A percentile compares a stretch with the other conserved stretches of the same genome.
Evolutionary conservation across 2,329 filamentous ascomycete genomes (phyloP).

Genomic region (Pseudogymnoascus pannorum): DNA sequence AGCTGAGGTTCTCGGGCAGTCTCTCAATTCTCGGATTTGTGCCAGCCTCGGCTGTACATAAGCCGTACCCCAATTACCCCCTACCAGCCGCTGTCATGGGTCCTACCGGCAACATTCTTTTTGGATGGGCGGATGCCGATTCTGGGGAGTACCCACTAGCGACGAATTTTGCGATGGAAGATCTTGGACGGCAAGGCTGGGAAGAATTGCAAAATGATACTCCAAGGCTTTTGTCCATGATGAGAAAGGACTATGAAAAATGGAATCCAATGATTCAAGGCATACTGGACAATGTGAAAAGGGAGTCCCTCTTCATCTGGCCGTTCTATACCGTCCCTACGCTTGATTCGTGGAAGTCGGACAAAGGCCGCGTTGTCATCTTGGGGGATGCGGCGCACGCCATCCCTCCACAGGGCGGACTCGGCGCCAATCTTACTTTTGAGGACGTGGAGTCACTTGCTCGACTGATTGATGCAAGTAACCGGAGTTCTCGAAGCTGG

Average conservation of each 20-base stretch:
- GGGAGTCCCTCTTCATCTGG: constrained; percentile 40
- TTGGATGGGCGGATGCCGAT: too few relatives aligned
- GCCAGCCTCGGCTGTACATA: constrained; percentile 17
- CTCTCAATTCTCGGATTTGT: constrained; percentile 30
- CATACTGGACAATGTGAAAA: constrained; percentile 33
- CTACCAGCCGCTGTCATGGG: constrained; percentile 33
- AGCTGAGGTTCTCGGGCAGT: constrained; percentile 44
- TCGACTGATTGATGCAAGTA: too few relatives aligned
- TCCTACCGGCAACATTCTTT: too few relatives aligned
- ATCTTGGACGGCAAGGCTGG: constrained; percentile 37
- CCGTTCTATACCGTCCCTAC: constrained; percentile 39
- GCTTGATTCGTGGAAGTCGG: constrained; percentile 36
- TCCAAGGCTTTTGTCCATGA: constrained; percentile 30
- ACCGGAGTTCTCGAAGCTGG: too few relatives aligned
- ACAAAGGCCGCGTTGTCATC: constrained; percentile 33
- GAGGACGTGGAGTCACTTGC: too few relatives aligned
- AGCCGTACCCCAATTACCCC: constrained; percentile 12
- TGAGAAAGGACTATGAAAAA: constrained; percentile 28
- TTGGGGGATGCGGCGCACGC: constrained; percentile 43
- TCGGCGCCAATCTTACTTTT: constrained; percentile 41
- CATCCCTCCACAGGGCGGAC: constrained; percentile 40
- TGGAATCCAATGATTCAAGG: too few relatives aligned
- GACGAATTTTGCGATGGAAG: constrained; percentile 32
- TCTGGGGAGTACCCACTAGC: constrained; percentile 44
- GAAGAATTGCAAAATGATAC: too few relatives aligned